Evolutionary conservation across 768 basidiomycete species (phyloP), one percentile per base, ranked within the genome.

Genomic region (Naematelia aurantialba): DNA sequence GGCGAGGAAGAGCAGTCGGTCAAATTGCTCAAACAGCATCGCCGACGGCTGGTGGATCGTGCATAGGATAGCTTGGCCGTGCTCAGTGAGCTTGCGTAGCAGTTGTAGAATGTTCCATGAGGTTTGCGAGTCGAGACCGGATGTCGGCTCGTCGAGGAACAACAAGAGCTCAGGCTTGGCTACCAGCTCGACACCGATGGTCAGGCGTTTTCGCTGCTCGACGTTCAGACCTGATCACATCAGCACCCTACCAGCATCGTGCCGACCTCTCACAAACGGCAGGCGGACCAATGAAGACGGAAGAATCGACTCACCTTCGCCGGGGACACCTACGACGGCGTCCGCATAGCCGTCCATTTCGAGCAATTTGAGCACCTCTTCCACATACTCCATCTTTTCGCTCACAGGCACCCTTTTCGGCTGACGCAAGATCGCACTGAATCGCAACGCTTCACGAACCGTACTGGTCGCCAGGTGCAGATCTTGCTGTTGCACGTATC

Each of bases 11-110:
- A 82, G 76, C 13, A 82, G 72, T 5, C 78, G 75, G 64, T 81
- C 91, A 66, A 96, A 93, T 68, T 85, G 85, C 75, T 91, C 87
- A 77, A 94, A 93, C 1, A 94, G 79, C 19, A 90, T 81, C 2
- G 89, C 85, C 2, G 89, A 89, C 2, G 81, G 81, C 64, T 81
- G 79, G 58, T 81, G 80, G 58, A 80, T 79, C 1, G 79, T 80
- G 45, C 78, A 78, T 8, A 80, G 68, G 52, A 79, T 76, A 25
- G 76, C 77, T 62, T 80, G 76, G 0, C 80, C 81, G 44, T 78
- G 77, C 24, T 71, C 73, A 24, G 76, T 79, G 11, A 81, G 77
- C 55, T 79, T 78, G 25, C 74, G 63, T 17, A 81, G 64, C 51
- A 81, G 78, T 48, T 81, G 78, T 54, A 89, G 79, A 61, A 91